A percentile compares a stretch with the other conserved stretches of the same genome.
phyloP scores from a whole-genome alignment of 164 flowering plant species.

The Annona squamosa region DNA sequence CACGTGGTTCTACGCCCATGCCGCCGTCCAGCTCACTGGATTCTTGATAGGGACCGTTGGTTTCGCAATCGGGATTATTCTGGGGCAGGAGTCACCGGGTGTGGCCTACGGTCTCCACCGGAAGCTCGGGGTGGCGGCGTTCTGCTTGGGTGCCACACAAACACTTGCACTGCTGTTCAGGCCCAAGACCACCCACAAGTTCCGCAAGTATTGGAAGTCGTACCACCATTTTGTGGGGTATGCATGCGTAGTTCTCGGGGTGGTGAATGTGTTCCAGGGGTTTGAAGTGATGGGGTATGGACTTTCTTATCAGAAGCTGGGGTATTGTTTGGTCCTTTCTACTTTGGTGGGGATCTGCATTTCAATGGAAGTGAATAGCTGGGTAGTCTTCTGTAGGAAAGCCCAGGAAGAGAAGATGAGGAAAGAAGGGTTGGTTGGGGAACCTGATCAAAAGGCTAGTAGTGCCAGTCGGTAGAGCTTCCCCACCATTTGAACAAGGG shows the following conservation, averaged over 20 bases:
- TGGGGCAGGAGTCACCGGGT: constrained; percentile 66
- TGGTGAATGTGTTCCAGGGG: constrained; percentile 86
- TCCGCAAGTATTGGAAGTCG: constrained; percentile 89
- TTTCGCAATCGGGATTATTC: constrained; percentile 66
- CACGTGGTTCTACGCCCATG: constrained; percentile 78
- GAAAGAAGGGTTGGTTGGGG: constrained; percentile 56
- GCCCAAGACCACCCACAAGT: constrained; percentile 76
- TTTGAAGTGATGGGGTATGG: constrained; percentile 69
- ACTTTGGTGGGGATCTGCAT: constrained; percentile 61
- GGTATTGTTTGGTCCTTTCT: constrained; percentile 59
- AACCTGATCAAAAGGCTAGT: constrained; percentile 29
- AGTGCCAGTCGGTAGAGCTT: constrained; percentile 2
- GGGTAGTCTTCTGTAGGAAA: constrained; percentile 89
- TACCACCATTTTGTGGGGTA: constrained; percentile 98
- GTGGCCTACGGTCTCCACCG: constrained; percentile 65
- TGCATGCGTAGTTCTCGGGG: constrained; percentile 76
- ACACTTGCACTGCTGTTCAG: constrained; percentile 75
- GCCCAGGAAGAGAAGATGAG: constrained; percentile 80
- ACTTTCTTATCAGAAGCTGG: constrained; percentile 53
- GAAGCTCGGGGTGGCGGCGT: constrained; percentile 66
- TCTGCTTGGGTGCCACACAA: constrained; percentile 63
- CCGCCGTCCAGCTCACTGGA: constrained; percentile 54
- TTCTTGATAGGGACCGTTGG: constrained; percentile 61
- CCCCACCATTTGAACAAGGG: neutral
- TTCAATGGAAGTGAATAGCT: constrained; percentile 79